These are phyloP conservation scores for Hamamelis virginiana DNA, from an alignment of 164 flowering plant genomes.

Conservation along the genomic window DNA sequence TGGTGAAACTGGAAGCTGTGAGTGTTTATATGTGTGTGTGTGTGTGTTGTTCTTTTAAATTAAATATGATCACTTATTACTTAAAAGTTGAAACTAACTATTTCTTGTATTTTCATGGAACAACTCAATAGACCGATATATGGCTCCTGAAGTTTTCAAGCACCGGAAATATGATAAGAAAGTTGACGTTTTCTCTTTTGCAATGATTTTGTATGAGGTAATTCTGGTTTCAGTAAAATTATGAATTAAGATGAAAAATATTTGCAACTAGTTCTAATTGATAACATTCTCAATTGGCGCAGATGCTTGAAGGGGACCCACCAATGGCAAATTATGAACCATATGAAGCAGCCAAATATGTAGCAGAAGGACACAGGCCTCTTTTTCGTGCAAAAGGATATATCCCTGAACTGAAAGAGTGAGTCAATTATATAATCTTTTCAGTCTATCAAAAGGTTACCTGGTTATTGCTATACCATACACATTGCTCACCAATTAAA, in stretches of 20 bases:
- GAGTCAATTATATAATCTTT: conserved; percentile 31
- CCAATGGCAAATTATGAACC: conserved; percentile 86
- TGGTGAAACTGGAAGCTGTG: conserved; percentile 99
- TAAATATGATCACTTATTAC: background rate
- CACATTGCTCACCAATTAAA: background rate
- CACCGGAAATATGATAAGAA: conserved; percentile 97
- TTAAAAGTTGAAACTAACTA: conserved; percentile 11
- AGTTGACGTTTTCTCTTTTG: conserved; percentile 98
- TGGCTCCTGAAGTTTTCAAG: conserved; percentile 99
- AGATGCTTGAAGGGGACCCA: conserved; percentile 99
- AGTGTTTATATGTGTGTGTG: conserved; percentile 30
- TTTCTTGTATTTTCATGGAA: conserved; percentile 11
- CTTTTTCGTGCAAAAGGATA: conserved; percentile 67
- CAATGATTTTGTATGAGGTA: conserved; percentile 98
- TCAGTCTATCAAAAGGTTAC: background rate
- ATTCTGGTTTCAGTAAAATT: conserved; percentile 8
- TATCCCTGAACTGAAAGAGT: conserved; percentile 72
- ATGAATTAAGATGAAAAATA: background rate
- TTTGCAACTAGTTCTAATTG: conserved; percentile 4
- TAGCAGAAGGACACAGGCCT: conserved; percentile 92
- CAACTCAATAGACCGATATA: conserved; percentile 72
- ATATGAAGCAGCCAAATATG: conserved; percentile 91
- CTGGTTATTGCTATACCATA: background rate
- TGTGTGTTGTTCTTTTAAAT: background rate
- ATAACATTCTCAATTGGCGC: conserved; percentile 14